Percentiles rank a stretch among this genome's conserved stretches.
Evolutionary conservation across 768 basidiomycete genomes (phyloP).

Genomic region (Leucogyrophana mollusca): DNA sequence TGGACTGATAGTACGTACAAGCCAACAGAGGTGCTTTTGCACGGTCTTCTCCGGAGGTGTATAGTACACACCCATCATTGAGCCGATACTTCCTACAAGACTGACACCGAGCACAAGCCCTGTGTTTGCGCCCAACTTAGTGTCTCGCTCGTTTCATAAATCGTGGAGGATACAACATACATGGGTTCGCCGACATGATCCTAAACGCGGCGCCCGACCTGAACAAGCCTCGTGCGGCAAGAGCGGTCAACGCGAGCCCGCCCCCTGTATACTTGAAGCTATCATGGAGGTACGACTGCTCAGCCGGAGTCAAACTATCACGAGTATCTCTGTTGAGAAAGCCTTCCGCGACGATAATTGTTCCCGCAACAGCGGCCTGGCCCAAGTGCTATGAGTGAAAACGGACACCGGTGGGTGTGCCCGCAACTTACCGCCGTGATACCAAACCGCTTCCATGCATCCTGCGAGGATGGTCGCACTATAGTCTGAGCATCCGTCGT

Average conservation of each 20-base stretch:
- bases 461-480: slow-evolving; percentile 35
- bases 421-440: slow-evolving; percentile 51
- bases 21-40: slow-evolving; percentile 81
- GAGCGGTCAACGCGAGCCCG: slow-evolving; percentile 73
- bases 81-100: slow-evolving; percentile 75
- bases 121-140: slow-evolving; percentile 26
- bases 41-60: slow-evolving; percentile 75
- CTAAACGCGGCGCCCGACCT: slow-evolving; percentile 64
- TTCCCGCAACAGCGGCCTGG: slow-evolving; percentile 72
- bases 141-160: background rate
- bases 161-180: slow-evolving; percentile 36
- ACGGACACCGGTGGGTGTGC: background rate
- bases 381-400: slow-evolving; percentile 5
- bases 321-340: slow-evolving; percentile 80
- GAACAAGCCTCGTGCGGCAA: slow-evolving; percentile 79
- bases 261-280: slow-evolving; percentile 84
- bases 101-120: slow-evolving; percentile 84
- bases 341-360: slow-evolving; percentile 59
- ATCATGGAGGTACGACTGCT: slow-evolving; percentile 70
- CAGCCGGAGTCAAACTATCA: slow-evolving; percentile 57
- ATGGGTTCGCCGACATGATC: slow-evolving; percentile 83
- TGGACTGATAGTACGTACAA: slow-evolving; percentile 42
- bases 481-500: slow-evolving; percentile 44
- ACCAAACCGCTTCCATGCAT: slow-evolving; percentile 49
- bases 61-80: slow-evolving; percentile 81